Conservation (phyloP, 2,329 filamentous ascomycete species). For the Trichophyton benhamiae region DNA sequence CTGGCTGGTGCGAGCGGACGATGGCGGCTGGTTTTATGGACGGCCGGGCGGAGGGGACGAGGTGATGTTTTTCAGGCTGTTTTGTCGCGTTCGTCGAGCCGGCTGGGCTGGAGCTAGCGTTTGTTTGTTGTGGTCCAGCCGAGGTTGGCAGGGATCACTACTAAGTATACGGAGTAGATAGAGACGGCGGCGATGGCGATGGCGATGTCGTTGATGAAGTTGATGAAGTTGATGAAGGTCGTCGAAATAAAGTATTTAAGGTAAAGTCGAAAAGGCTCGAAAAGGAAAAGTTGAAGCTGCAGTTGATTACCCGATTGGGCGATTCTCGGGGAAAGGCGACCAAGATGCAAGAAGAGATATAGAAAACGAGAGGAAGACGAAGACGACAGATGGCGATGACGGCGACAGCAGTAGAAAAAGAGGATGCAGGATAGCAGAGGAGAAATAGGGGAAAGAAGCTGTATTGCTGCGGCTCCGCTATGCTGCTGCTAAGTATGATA, state of each 20-base stretch:
- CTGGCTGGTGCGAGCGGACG: neutral
- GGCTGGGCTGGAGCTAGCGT: neutral
- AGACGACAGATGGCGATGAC: neutral
- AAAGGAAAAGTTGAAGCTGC: neutral
- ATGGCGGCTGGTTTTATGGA: neutral
- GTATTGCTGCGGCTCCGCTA: no score
- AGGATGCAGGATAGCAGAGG: no score
- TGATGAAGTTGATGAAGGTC: neutral
- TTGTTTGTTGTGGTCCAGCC: slow-evolving; percentile 1
- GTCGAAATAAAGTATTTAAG: no score
- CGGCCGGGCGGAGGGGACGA: neutral
- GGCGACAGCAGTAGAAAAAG: no score
- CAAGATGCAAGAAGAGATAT: neutral
- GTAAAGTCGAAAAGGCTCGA: neutral
- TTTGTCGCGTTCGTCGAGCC: neutral
- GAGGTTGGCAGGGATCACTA: neutral
- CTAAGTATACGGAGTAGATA: neutral
- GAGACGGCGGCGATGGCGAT: neutral
- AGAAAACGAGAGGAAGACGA: neutral
- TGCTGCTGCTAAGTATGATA: no score
- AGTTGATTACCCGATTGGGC: neutral
- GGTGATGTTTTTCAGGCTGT: neutral
- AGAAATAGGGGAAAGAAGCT: no score
- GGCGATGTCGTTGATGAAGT: neutral
- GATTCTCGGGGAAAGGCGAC: neutral